Conservation (phyloP, 1,139 yeast species). For the Kazachstania sp. region DNA sequence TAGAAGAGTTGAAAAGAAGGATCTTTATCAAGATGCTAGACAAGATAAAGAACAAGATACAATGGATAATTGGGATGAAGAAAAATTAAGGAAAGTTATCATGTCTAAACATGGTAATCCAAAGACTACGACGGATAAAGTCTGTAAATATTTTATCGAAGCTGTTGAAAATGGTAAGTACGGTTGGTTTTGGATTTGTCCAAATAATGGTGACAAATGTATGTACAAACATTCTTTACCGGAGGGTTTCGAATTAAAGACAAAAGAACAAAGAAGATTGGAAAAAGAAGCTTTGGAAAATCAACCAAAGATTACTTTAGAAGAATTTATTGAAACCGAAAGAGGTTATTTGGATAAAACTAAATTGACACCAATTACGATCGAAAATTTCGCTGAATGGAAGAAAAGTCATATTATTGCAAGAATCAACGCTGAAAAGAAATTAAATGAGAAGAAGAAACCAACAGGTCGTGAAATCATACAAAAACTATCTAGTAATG, state of each 20-base stretch:
- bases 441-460: slow-evolving; percentile 42
- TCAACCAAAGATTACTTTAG: slow-evolving; percentile 86
- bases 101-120: slow-evolving; percentile 90
- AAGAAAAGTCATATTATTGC: slow-evolving; percentile 57
- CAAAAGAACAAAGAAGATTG: slow-evolving; percentile 87
- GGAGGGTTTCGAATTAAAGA: slow-evolving; percentile 91
- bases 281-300: slow-evolving; percentile 80
- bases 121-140: slow-evolving; percentile 87
- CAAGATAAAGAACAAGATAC: slow-evolving; percentile 68
- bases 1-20: slow-evolving; percentile 83
- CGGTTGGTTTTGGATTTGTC: slow-evolving; percentile 99
- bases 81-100: slow-evolving; percentile 78
- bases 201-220: slow-evolving; percentile 88
- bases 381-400: slow-evolving; percentile 80
- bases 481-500: slow-evolving; percentile 40
- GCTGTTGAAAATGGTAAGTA: slow-evolving; percentile 97
- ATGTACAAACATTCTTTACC: slow-evolving; percentile 96
- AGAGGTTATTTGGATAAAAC: slow-evolving; percentile 73
- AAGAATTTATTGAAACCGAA: slow-evolving; percentile 92
- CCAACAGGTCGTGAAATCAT: slow-evolving; percentile 79
- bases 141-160: slow-evolving; percentile 88
- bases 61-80: slow-evolving; percentile 98
- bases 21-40: slow-evolving; percentile 86
- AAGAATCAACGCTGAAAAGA: slow-evolving; percentile 52
- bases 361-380: slow-evolving; percentile 79